A percentile compares a stretch with the other conserved stretches of the same genome.
phyloP scores from a whole-genome alignment of 768 basidiomycete species.

The Tricholoma terreum region DNA sequence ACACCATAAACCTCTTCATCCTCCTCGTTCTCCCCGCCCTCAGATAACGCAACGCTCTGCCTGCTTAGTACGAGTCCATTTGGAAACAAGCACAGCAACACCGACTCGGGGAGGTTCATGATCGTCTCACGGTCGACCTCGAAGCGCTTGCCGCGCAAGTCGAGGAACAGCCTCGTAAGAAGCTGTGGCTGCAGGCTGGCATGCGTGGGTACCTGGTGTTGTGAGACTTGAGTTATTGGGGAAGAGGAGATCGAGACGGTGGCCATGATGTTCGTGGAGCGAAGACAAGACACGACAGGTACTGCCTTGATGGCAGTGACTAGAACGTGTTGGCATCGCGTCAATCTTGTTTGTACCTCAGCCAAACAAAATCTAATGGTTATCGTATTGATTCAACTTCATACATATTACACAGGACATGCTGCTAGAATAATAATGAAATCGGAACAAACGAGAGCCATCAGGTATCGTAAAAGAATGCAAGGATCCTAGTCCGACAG shows the following conservation, averaged over 20 bases:
- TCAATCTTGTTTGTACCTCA: not conserved
- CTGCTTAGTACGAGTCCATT: slow-evolving; percentile 93
- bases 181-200: slow-evolving; percentile 82
- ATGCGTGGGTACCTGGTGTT: slow-evolving; percentile 61
- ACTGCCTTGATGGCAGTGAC: not conserved
- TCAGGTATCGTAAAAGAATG: slow-evolving; percentile 12
- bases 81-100: slow-evolving; percentile 93
- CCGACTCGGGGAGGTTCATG: slow-evolving; percentile 97
- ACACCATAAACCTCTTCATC: slow-evolving; percentile 95
- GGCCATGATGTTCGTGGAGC: slow-evolving; percentile 27
- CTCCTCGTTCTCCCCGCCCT: slow-evolving; percentile 71
- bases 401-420: slow-evolving; percentile 13
- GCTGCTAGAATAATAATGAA: slow-evolving; percentile 1
- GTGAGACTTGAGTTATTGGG: slow-evolving; percentile 60
- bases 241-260: slow-evolving; percentile 42
- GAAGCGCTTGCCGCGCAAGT: slow-evolving; percentile 88
- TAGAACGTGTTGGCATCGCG: not conserved
- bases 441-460: not conserved
- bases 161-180: slow-evolving; percentile 84
- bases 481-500: slow-evolving; percentile 3
- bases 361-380: not conserved
- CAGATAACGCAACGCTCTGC: slow-evolving; percentile 73
- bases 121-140: slow-evolving; percentile 96
- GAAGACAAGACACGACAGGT: not conserved
- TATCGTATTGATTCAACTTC: not conserved